Evolutionary conservation across 2,329 filamentous ascomycete genomes (phyloP).

Genomic region (Fusarium brachygibbosum): DNA sequence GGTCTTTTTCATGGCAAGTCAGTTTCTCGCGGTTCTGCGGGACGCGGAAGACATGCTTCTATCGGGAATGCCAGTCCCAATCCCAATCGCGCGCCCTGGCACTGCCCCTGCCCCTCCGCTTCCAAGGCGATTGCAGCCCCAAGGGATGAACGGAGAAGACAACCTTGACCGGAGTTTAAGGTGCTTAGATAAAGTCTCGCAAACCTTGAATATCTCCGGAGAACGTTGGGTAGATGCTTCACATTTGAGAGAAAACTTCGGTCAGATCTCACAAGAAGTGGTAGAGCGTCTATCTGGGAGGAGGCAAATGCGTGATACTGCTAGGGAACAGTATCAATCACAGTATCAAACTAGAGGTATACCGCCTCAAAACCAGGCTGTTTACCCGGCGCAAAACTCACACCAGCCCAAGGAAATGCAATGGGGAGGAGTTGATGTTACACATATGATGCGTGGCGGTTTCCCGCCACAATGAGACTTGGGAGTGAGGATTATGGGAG

Average conservation of each 20-base stretch:
- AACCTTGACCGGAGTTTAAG: slow-evolving; percentile 69
- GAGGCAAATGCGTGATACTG: slow-evolving; percentile 51
- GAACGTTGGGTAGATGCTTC: slow-evolving; percentile 71
- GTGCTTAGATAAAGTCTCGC: slow-evolving; percentile 67
- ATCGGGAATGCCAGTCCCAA: slow-evolving; percentile 61
- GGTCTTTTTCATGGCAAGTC: slow-evolving; percentile 79
- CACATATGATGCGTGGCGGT: slow-evolving; percentile 58
- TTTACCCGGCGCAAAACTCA: slow-evolving; percentile 40
- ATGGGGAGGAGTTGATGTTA: slow-evolving; percentile 62
- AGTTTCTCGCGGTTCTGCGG: slow-evolving; percentile 72
- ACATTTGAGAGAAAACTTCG: slow-evolving; percentile 67
- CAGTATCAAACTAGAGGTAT: slow-evolving; percentile 53
- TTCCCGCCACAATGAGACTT: slow-evolving; percentile 20
- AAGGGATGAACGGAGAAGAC: slow-evolving; percentile 57
- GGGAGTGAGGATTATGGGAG: not conserved
- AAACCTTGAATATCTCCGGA: slow-evolving; percentile 69
- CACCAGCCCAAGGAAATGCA: slow-evolving; percentile 54
- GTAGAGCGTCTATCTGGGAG: slow-evolving; percentile 60
- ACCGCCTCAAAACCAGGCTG: slow-evolving; percentile 35
- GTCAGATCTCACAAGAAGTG: slow-evolving; percentile 62
- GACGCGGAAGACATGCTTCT: slow-evolving; percentile 70
- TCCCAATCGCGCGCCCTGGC: slow-evolving; percentile 61
- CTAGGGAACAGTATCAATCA: slow-evolving; percentile 54
- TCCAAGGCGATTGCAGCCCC: slow-evolving; percentile 58
- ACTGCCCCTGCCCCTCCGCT: slow-evolving; percentile 66